phyloP scores from a whole-genome alignment of 2,329 filamentous ascomycete genomes.

The Hypoxylon sp. region DNA sequence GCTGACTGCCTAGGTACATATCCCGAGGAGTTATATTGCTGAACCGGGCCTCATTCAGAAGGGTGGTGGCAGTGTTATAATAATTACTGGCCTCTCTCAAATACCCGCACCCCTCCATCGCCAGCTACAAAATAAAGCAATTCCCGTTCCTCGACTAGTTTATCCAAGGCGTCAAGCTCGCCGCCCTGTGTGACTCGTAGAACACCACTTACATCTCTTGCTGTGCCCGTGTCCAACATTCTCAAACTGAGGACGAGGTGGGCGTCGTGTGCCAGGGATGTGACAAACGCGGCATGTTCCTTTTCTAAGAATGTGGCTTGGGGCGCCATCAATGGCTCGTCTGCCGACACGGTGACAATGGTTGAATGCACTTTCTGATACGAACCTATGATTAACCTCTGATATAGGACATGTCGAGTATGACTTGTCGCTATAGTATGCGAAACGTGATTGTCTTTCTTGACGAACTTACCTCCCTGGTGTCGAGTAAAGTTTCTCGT shows the following conservation, averaged over 20 bases:
- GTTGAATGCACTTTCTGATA: slow-evolving; percentile 69
- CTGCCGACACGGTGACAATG: slow-evolving; percentile 74
- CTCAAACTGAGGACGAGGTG: slow-evolving; percentile 75
- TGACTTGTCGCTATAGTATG: no score
- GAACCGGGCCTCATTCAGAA: no score
- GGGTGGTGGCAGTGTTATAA: no score
- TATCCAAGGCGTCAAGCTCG: slow-evolving; percentile 40
- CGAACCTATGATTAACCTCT: slow-evolving; percentile 36
- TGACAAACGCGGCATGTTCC: slow-evolving; percentile 74
- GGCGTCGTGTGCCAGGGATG: slow-evolving; percentile 79
- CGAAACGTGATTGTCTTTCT: no score
- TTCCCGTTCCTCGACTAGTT: slow-evolving; percentile 67
- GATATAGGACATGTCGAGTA: no score
- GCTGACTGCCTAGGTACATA: no score
- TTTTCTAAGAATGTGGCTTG: slow-evolving; percentile 72
- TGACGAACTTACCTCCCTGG: slow-evolving; percentile 70
- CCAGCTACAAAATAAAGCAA: slow-evolving; percentile 81
- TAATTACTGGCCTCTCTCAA: slow-evolving; percentile 79
- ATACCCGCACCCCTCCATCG: slow-evolving; percentile 83
- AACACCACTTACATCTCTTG: slow-evolving; percentile 89
- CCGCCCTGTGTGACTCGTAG: slow-evolving; percentile 74
- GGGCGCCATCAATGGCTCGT: slow-evolving; percentile 72
- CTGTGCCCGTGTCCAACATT: slow-evolving; percentile 85
- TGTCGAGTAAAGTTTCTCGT: slow-evolving; percentile 63
- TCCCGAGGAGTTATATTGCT: no score